These are phyloP conservation scores for Tilletiopsis washingtonensis DNA, from an alignment of 1,284 basidiomycete species.

Conservation along the genomic window DNA sequence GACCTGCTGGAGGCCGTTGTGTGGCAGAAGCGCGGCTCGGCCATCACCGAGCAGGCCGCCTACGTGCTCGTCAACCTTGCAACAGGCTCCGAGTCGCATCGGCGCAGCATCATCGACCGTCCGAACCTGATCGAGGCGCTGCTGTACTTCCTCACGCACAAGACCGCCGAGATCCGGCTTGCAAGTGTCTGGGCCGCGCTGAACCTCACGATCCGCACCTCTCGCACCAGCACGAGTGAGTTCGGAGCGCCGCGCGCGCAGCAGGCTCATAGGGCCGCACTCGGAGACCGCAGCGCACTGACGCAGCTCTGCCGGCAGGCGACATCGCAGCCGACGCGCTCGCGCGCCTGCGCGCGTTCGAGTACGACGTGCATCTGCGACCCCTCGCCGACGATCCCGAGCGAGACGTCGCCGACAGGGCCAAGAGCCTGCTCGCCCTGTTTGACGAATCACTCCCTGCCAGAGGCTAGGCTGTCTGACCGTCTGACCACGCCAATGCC, in stretches of 20 bases:
- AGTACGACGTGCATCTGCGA: slow-evolving; percentile 1
- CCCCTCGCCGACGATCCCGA: slow-evolving; percentile 3
- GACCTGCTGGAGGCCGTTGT: slow-evolving; percentile 27
- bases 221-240: not conserved
- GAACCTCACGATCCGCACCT: slow-evolving; percentile 2
- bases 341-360: slow-evolving; percentile 1
- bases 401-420: slow-evolving; percentile 5
- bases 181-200: slow-evolving; percentile 6
- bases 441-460: too few species aligned
- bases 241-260: not conserved
- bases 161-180: slow-evolving; percentile 1
- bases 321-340: slow-evolving; percentile 1
- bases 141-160: slow-evolving; percentile 18
- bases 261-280: not conserved
- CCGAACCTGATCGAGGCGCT: slow-evolving; percentile 36
- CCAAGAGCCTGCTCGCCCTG: not conserved
- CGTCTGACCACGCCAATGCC: too few species aligned
- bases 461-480: too few species aligned
- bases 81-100: slow-evolving; percentile 25
- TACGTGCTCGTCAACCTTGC: slow-evolving; percentile 37
- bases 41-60: slow-evolving; percentile 33
- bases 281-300: not conserved
- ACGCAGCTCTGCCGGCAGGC: not conserved
- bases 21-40: slow-evolving; percentile 18
- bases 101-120: slow-evolving; percentile 16